These are phyloP conservation scores for Metschnikowia baotianmanensis DNA, from an alignment of 805 yeast genomes.

Conservation along the genomic window DNA sequence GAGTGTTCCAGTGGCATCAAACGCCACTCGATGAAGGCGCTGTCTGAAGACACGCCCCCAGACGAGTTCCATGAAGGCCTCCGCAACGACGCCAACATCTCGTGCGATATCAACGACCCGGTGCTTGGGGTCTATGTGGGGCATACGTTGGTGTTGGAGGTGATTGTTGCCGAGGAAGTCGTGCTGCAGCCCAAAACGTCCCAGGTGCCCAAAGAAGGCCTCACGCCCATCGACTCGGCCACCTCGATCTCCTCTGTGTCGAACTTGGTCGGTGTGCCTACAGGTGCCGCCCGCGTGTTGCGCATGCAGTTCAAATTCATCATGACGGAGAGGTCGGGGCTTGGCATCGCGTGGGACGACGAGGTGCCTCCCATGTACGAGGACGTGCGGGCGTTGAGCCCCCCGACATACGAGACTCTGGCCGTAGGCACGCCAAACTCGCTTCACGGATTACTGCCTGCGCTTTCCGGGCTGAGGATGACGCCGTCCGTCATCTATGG, in stretches of 20 bases:
- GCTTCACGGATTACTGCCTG: conserved; percentile 32
- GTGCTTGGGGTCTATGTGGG: conserved; percentile 71
- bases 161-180: conserved; percentile 91
- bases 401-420: conserved; percentile 69
- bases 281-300: conserved; percentile 92
- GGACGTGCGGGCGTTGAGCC: conserved; percentile 77
- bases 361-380: conserved; percentile 97
- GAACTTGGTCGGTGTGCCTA: conserved; percentile 60
- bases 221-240: conserved; percentile 28
- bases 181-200: conserved; percentile 36
- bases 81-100: conserved; percentile 49
- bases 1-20: conserved; percentile 52
- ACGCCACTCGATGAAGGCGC: conserved; percentile 43
- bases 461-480: conserved; percentile 11
- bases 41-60: conserved; percentile 34
- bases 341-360: conserved; percentile 98
- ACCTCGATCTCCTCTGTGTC: conserved; percentile 16
- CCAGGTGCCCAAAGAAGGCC: conserved; percentile 12
- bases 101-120: conserved; percentile 83
- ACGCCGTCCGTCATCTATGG: conserved; percentile 43
- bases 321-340: conserved; percentile 86
- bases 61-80: conserved; percentile 29
- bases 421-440: conserved; percentile 31
- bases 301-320: conserved; percentile 90
- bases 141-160: conserved; percentile 79